phyloP scores from a whole-genome alignment of 495 filamentous ascomycete species.

The Annulohypoxylon bovei region DNA sequence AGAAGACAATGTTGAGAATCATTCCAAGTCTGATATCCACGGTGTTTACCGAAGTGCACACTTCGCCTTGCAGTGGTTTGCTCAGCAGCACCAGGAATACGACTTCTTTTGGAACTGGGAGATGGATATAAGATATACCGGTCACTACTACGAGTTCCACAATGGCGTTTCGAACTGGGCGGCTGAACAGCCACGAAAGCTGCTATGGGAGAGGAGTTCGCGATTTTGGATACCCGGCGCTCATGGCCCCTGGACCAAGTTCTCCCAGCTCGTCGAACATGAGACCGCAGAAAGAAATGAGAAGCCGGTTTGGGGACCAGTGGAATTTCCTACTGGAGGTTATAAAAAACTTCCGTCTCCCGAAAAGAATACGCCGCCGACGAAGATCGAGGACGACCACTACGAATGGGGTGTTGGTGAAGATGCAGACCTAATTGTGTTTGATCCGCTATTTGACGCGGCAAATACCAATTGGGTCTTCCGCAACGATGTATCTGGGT shows the following conservation, averaged over 20 bases:
- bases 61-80: constrained; percentile 65
- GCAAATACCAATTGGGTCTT: constrained; percentile 65
- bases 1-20: constrained; percentile 57
- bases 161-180: constrained; percentile 59
- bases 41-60: constrained; percentile 48
- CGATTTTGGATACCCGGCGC: constrained; percentile 59
- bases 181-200: constrained; percentile 63
- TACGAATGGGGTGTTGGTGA: constrained; percentile 70
- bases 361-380: constrained; percentile 57
- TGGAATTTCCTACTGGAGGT: constrained; percentile 30
- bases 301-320: constrained; percentile 43
- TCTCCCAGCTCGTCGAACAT: constrained; percentile 55
- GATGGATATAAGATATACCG: constrained; percentile 67
- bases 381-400: constrained; percentile 54
- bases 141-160: constrained; percentile 66
- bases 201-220: constrained; percentile 58
- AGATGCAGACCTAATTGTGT: constrained; percentile 64
- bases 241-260: constrained; percentile 57
- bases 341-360: constrained; percentile 38
- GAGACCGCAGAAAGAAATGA: constrained; percentile 34
- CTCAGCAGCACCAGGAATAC: constrained; percentile 66
- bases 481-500: constrained; percentile 77
- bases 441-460: constrained; percentile 63
- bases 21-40: constrained; percentile 53
- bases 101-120: constrained; percentile 72